These are phyloP conservation scores for Euphorbia lathyris DNA, from an alignment of 345 rosid genomes.

Conservation along the genomic window DNA sequence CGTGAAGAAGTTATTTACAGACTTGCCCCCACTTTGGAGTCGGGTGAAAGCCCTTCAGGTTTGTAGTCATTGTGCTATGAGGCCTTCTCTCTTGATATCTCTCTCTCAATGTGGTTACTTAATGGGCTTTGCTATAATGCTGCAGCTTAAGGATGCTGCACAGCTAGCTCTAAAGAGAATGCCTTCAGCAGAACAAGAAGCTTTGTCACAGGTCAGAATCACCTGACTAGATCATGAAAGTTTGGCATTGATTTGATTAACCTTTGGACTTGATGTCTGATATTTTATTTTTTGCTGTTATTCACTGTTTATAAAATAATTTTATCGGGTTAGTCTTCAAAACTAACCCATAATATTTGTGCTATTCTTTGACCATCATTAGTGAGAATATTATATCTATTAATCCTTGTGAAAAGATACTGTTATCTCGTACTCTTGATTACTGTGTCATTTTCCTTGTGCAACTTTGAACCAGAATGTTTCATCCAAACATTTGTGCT, in stretches of 20 bases:
- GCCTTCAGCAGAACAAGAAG: conserved; percentile 98
- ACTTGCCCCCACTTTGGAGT: conserved; percentile 83
- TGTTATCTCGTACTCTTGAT: background rate
- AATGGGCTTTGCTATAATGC: conserved; percentile 20
- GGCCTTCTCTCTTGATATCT: background rate
- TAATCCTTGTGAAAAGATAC: background rate
- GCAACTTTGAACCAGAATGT: too few relatives aligned
- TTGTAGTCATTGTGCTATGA: conserved; percentile 17
- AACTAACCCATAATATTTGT: background rate
- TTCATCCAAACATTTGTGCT: background rate
- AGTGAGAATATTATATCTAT: background rate
- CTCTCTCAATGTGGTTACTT: background rate
- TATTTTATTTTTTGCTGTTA: conserved; percentile 1
- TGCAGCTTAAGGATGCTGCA: conserved; percentile 90
- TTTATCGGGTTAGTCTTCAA: background rate
- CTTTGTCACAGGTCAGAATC: conserved; percentile 72
- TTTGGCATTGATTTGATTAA: background rate
- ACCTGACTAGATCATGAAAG: background rate
- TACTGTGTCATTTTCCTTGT: background rate
- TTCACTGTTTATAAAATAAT: background rate
- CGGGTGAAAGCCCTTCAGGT: conserved; percentile 99
- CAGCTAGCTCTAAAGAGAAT: conserved; percentile 89
- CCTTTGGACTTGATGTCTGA: background rate
- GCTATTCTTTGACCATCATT: background rate
- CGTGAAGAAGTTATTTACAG: conserved; percentile 69